phyloP scores from a whole-genome alignment of 345 rosid genomes.

The Hibiscus tridactylites region DNA sequence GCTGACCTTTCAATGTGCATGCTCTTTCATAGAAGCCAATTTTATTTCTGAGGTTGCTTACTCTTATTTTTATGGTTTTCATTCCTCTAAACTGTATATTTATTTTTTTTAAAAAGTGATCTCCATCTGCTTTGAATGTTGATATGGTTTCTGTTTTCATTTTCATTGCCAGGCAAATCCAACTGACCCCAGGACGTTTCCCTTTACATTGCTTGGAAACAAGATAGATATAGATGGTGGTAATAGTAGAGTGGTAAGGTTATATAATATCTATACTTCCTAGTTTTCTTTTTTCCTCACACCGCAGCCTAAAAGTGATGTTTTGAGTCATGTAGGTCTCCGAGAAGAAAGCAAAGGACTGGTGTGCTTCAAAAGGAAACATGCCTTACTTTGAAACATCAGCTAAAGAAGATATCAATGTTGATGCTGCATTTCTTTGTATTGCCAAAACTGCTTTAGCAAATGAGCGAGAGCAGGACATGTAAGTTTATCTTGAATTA shows the following conservation, averaged over 20 bases:
- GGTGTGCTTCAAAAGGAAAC: slow-evolving; percentile 88
- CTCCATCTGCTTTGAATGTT: slow-evolving; percentile 2
- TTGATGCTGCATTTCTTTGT: slow-evolving; percentile 71
- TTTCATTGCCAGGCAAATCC: slow-evolving; percentile 63
- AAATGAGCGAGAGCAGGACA: slow-evolving; percentile 78
- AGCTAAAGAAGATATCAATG: slow-evolving; percentile 91
- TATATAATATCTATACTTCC: not conserved
- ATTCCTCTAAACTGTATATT: not conserved
- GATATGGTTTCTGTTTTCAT: slow-evolving; percentile 10
- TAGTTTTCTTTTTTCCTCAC: not conserved
- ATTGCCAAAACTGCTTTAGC: slow-evolving; percentile 84
- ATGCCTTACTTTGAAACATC: slow-evolving; percentile 92
- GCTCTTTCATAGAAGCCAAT: slow-evolving; percentile 2
- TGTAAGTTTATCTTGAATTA: slow-evolving; percentile 38
- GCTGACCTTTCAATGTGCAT: not conserved
- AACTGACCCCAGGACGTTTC: slow-evolving; percentile 61
- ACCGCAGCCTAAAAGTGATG: slow-evolving; percentile 1
- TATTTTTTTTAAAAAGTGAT: not conserved
- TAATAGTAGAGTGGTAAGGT: slow-evolving; percentile 91
- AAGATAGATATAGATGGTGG: slow-evolving; percentile 98
- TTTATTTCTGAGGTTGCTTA: not conserved
- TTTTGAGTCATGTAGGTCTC: slow-evolving; percentile 51
- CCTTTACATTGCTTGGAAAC: slow-evolving; percentile 89
- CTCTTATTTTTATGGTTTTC: not conserved
- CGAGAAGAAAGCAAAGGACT: slow-evolving; percentile 94